These are phyloP conservation scores for Leptosphaerulina australis DNA, from an alignment of 2,329 filamentous ascomycete genomes.

Conservation along the genomic window DNA sequence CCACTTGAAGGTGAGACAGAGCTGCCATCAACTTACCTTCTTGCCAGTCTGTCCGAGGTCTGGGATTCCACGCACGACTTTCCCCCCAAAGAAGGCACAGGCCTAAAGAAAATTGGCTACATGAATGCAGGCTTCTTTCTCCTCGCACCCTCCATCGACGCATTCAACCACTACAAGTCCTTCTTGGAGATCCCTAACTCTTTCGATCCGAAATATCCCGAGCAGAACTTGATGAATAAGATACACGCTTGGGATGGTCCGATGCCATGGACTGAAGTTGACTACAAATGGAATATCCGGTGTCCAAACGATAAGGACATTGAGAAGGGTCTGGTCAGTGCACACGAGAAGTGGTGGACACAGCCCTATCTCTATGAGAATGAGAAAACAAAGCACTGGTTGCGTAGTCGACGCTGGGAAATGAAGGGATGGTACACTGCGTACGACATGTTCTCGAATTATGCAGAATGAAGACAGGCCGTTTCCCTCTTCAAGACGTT, in stretches of 20 bases:
- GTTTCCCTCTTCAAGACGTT: background rate
- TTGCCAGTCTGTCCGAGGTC: constrained; percentile 45
- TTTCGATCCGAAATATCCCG: constrained; percentile 43
- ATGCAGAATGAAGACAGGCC: background rate
- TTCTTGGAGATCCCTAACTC: constrained; percentile 36
- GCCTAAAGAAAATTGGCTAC: constrained; percentile 38
- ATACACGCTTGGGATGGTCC: constrained; percentile 45
- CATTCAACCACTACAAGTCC: constrained; percentile 43
- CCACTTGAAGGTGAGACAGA: constrained; percentile 29
- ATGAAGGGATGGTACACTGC: constrained; percentile 51
- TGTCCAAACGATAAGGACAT: constrained; percentile 46
- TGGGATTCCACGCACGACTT: constrained; percentile 40
- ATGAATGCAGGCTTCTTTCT: constrained; percentile 51
- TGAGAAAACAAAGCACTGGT: constrained; percentile 40
- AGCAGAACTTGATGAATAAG: constrained; percentile 49
- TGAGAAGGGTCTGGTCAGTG: constrained; percentile 42
- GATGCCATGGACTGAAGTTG: constrained; percentile 51
- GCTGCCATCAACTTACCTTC: constrained; percentile 41
- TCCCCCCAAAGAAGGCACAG: constrained; percentile 40
- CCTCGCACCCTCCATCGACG: constrained; percentile 35
- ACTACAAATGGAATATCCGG: constrained; percentile 49
- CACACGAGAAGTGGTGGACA: constrained; percentile 52
- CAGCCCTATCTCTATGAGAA: constrained; percentile 33
- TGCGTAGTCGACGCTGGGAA: constrained; percentile 44
- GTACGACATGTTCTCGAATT: constrained; percentile 7